A percentile compares a stretch with the other conserved stretches of the same genome.
Conservation (phyloP, 441 rosid genomes). For the Populus hybrid region DNA sequence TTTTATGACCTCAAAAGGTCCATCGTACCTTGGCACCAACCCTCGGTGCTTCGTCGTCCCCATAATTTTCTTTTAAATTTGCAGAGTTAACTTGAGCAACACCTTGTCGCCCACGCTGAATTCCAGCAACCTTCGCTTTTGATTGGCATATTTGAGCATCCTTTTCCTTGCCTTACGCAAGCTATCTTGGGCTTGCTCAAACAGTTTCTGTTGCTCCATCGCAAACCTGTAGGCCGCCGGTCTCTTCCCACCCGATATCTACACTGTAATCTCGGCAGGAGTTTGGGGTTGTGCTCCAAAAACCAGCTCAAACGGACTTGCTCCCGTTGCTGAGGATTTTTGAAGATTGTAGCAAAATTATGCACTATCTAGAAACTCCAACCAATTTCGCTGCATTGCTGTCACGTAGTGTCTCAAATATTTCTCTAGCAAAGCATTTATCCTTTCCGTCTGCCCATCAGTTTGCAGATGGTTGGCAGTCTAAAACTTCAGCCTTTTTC, state of each 20-base stretch:
- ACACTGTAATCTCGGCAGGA: background rate
- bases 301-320: background rate
- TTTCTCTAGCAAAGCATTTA: background rate
- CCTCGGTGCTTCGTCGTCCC: background rate
- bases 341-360: no score
- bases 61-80: constrained; percentile 4
- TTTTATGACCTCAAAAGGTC: background rate
- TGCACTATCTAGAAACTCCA: background rate
- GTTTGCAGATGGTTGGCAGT: constrained; percentile 6
- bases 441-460: background rate
- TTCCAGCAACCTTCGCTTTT: background rate
- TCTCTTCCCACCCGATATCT: background rate
- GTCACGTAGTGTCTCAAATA: background rate
- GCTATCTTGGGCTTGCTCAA: background rate
- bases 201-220: background rate
- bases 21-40: constrained; percentile 1
- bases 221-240: background rate
- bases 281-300: background rate
- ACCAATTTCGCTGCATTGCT: background rate
- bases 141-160: constrained; percentile 1
- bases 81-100: background rate
- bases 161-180: background rate
- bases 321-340: background rate
- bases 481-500: background rate
- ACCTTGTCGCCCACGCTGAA: constrained; percentile 3